These are phyloP conservation scores for Kazachstania martiniae DNA, from an alignment of 805 yeast genomes.

Conservation along the genomic window DNA sequence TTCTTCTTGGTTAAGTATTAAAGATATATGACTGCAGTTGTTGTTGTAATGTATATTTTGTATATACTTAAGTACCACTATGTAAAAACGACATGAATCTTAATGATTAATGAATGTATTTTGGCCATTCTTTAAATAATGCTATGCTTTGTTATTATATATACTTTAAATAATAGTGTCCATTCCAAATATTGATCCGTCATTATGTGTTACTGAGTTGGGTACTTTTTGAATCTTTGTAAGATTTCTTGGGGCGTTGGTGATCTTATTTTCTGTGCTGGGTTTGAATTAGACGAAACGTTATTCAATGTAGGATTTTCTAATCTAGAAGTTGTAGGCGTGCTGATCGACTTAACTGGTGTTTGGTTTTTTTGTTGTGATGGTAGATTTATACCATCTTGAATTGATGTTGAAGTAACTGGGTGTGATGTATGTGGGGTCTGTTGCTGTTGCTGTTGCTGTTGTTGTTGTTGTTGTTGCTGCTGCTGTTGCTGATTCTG, in stretches of 20 bases:
- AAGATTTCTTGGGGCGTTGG: slow-evolving; percentile 28
- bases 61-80: no score
- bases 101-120: no score
- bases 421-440: slow-evolving; percentile 15
- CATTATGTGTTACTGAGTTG: no score
- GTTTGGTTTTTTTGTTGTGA: slow-evolving; percentile 5
- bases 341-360: neutral
- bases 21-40: no score
- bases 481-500: slow-evolving; percentile 20
- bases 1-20: no score
- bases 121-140: no score
- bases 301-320: neutral
- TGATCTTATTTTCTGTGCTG: slow-evolving; percentile 12
- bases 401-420: neutral
- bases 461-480: slow-evolving; percentile 19
- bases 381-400: slow-evolving; percentile 1
- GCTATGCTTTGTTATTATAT: no score
- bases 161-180: no score
- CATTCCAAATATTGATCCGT: no score
- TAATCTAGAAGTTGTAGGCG: neutral
- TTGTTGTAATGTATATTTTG: no score
- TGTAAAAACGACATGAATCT: no score
- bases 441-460: slow-evolving; percentile 17
- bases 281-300: neutral
- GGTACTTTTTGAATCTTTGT: slow-evolving; percentile 26